Base-by-base conservation (phyloP, 371 early-diverging fungal genomes). In the Rhizomucor pusillus region DNA sequence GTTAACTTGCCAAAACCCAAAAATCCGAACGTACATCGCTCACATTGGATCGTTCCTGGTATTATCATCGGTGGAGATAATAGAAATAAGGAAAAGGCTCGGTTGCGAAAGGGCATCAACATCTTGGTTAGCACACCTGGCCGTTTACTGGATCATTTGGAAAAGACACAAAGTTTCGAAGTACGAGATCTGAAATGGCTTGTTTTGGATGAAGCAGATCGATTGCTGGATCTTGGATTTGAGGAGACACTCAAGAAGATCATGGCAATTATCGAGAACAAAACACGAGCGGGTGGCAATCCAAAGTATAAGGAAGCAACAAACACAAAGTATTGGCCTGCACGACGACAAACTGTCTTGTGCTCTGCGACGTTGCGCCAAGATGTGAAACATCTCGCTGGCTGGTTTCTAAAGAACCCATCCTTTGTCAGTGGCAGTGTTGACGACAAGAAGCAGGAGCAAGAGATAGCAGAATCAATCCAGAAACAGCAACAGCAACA, bases 201-300 rank as follows among this genome's bases (percentile, higher is more conserved):
- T 45, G 94, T 99, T 7, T 77, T 99, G 51, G 99, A 99, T 73
- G 99, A 99, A 79, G 98, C 98, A 13, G 99, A 99, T 84, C 88
- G 98, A 16, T 83, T 99, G 67, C 75, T 99, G 57, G 99, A 98
- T 62, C 78, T 92, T 3, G 99, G 98, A 3, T 99, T 99, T 62
- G 95, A 94, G 56, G 91, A 94, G 50, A 94, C 94, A 22, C 75
- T 99, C 62, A 86, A 87, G 55, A 86, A 88, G 56, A 94, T 93
- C 54, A 67, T 91, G 73, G 66, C 72, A 34, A 65, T 89, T 24
- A 71, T 92, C 35, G 79, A 81, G 49, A 78, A 85, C n/a, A 59
- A 71, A n/a, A 74, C 66, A 0, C 52, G 43, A 29, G 25, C 23
- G 12, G 64, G 62, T 13, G 44, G 52, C 2, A 33, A 44, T 3